Base-by-base conservation (phyloP, 176 grass and related monocot species). In the Saccharum spontaneum region DNA sequence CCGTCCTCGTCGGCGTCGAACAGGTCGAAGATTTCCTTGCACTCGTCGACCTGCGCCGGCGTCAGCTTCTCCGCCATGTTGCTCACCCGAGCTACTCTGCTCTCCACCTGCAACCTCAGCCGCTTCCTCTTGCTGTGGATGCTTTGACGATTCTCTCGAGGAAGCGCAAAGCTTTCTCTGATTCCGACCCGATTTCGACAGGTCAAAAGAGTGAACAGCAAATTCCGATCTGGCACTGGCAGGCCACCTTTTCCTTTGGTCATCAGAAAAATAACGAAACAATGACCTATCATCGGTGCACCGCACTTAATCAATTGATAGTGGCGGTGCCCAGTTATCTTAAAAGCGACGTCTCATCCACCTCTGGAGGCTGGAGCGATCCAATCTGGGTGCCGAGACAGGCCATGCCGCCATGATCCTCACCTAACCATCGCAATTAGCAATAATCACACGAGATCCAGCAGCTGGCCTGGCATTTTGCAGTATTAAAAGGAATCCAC, bases 1-100 rank as follows among this genome's bases (percentile, higher is more conserved):
- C 85, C 89, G 61, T 87, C 89, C 84, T 90, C 75, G 84, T 90
- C 84, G 39, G 39, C 49, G 75, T 90, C 89, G 80, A 90, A 90
- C 61, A 90, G 69, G 80, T 83, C 89, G 84, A 90, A 90, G 69
- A 90, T 74, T 17, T 90, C 89, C 70, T 52, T 84, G 80, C 84
- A 90, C 89, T 90, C 89, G 11, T 87, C 89, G 12, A 67, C 60
- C 80, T 87, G 89, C 40, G 48, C 79, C 44, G 67, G 28, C 74
- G 69, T 90, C 48, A 90, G 89, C 75, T 84, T 90, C 38, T 40
- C 68, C 61, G 89, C 84, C 89, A 90, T 90, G 89, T 23, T 6
- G 89, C 31, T 6, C 15, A 36, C 44, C 22, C 0, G 16, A 6
- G 7, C 37, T 63, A 11, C 60, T 63, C 54, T 59, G 10, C 10